Base-by-base conservation (phyloP, 192 early-diverging fungal genomes). In the Coemansia reversa region DNA sequence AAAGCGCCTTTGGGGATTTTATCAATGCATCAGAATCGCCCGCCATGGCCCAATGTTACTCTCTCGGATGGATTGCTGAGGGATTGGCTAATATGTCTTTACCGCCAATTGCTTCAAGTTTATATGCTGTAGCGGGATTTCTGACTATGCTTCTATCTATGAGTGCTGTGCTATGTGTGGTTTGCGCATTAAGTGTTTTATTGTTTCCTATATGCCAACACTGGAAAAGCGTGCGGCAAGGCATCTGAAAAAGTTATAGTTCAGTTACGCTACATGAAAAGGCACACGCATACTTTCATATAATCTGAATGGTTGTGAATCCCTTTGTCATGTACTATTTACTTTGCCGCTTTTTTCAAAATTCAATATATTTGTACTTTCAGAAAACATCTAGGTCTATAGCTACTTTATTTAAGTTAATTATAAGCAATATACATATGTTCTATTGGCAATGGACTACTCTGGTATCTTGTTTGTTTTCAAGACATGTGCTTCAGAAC, bases 41-140 rank as follows among this genome's bases (percentile, higher is more conserved):
- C 2, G 77, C 72, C 29, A 80, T 80, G 77, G 77, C 77, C 0
- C 77, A 80, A 66, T 71, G 72, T 68, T 80, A 74, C 51, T 80
- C 77, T 16, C 39, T 80, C 30, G 72, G 72, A 18, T 74, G 71
- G 72, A 59, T 80, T 35, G 77, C 77, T 3, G 77, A 80, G 53
- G 77, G 77, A 6, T 55, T 80, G 49, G 77, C 77, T 9, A 80
- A 75, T 57, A 72, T 80, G 5, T 58, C 63, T 2, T 51, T 80
- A 16, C 77, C 77, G 24, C 77, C 77, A 2, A 54, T 71, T 19
- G 65, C 77, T 1, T 70, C 77, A 16, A 65, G 30, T 0, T 23
- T 80, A 33, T 80, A 80, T 50, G 56, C 65, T 0, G 23, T 55
- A 7, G 27, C 51, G 16, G 72, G 77, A 8, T 80, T 74, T 27